A percentile compares a stretch with the other conserved stretches of the same genome.
Conservation (phyloP, 306 rosid species). For the Cucumis cinereus region DNA sequence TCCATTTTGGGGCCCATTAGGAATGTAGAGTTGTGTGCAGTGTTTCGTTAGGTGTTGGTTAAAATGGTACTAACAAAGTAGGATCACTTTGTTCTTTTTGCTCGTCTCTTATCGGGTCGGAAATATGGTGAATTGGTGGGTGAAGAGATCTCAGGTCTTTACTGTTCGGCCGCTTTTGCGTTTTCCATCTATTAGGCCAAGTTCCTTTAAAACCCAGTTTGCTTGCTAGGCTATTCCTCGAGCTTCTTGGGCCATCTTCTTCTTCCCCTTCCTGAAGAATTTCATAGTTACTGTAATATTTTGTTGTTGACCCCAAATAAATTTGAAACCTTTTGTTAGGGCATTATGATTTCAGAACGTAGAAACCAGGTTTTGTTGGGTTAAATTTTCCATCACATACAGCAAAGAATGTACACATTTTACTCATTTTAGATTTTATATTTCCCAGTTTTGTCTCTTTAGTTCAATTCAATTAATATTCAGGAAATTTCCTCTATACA, state of each 20-base stretch:
- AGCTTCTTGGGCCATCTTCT: constrained; percentile 20
- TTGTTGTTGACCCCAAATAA: constrained; percentile 29
- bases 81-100: constrained; percentile 33
- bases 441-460: neutral
- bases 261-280: constrained; percentile 21
- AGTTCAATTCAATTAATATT: neutral
- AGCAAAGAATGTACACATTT: neutral
- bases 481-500: neutral
- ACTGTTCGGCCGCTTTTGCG: constrained; percentile 21
- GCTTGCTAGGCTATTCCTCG: constrained; percentile 17
- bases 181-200: constrained; percentile 24
- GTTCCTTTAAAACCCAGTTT: constrained; percentile 34
- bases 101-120: constrained; percentile 20
- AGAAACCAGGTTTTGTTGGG: neutral
- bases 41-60: constrained; percentile 35
- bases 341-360: neutral
- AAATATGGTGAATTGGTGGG: constrained; percentile 18
- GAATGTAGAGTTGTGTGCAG: constrained; percentile 38
- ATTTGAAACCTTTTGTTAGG: constrained; percentile 21
- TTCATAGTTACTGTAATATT: constrained; percentile 35
- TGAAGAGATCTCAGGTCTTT: constrained; percentile 28
- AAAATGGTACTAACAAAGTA: constrained; percentile 40
- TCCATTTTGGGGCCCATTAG: constrained; percentile 26
- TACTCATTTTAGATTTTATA: neutral
- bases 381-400: neutral